phyloP scores from a whole-genome alignment of 139 green algal species.

The Desmodesmus armatus region DNA sequence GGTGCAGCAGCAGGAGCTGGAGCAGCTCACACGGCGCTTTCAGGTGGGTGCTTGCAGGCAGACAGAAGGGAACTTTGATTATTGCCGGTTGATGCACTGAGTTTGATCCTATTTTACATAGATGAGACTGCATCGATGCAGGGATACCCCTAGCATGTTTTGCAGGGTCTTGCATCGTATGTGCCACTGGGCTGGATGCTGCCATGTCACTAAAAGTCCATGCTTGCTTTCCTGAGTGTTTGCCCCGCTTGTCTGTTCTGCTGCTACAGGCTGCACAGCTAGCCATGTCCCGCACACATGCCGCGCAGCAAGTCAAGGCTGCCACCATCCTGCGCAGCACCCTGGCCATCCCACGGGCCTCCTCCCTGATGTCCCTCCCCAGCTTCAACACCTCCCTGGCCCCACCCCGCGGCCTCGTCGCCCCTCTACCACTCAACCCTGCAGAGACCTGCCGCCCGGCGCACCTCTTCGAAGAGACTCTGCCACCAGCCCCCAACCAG shows the following conservation, averaged over 20 bases:
- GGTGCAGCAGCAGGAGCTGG: background rate
- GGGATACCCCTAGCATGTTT: background rate
- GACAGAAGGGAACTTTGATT: background rate
- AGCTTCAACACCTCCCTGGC: conserved; percentile 36
- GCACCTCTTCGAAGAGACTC: background rate
- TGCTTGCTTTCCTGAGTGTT: background rate
- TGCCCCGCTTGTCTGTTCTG: background rate
- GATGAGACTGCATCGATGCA: background rate
- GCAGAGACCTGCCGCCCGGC: too few relatives aligned
- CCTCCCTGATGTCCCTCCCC: conserved; percentile 21
- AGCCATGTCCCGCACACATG: conserved; percentile 8
- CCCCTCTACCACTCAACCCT: too few relatives aligned
- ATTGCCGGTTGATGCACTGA: background rate
- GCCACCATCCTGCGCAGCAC: background rate
- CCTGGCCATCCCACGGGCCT: background rate
- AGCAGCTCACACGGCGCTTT: conserved; percentile 22
- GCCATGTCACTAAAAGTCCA: background rate
- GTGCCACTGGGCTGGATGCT: background rate
- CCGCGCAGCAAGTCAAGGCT: conserved; percentile 8
- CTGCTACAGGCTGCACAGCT: conserved; percentile 1
- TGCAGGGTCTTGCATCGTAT: background rate
- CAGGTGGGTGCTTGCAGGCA: conserved; percentile 3
- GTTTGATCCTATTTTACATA: background rate
- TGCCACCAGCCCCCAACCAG: background rate
- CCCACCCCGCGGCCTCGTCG: background rate